Evolutionary conservation across 1,284 basidiomycete species (phyloP).

Genomic region (Tremellales sp.): DNA sequence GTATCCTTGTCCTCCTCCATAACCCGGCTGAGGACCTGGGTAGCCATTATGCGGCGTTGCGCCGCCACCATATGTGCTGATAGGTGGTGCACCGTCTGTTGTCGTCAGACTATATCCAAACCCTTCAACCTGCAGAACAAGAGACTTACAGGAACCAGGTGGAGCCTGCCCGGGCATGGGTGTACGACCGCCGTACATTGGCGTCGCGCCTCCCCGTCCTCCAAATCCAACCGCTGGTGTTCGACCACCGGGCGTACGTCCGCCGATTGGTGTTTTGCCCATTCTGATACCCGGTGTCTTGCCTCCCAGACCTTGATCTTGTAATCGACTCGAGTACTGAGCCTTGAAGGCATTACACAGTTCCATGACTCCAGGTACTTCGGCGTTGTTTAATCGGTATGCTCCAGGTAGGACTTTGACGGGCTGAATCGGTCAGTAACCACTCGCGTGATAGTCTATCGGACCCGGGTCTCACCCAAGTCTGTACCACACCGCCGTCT

Average conservation of each 20-base stretch:
- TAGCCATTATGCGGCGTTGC: slow-evolving; percentile 9
- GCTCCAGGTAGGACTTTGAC: slow-evolving; percentile 85
- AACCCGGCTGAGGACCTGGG: slow-evolving; percentile 1
- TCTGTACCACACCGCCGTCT: slow-evolving; percentile 59
- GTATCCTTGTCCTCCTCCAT: slow-evolving; percentile 10
- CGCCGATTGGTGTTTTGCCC: slow-evolving; percentile 54
- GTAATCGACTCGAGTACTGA: slow-evolving; percentile 53
- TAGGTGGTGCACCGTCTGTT: background rate
- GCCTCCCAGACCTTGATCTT: slow-evolving; percentile 55
- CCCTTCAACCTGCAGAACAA: too few species aligned
- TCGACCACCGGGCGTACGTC: slow-evolving; percentile 68
- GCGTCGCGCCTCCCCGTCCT: slow-evolving; percentile 23
- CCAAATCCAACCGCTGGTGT: slow-evolving; percentile 56
- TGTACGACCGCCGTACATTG: slow-evolving; percentile 21
- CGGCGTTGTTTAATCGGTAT: slow-evolving; percentile 81
- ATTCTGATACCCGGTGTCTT: slow-evolving; percentile 64
- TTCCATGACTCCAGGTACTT: slow-evolving; percentile 82
- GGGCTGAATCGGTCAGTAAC: slow-evolving; percentile 57
- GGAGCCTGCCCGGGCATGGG: slow-evolving; percentile 26
- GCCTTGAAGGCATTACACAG: slow-evolving; percentile 95
- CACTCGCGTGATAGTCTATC: background rate
- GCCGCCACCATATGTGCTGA: slow-evolving; percentile 5
- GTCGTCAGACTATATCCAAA: background rate
- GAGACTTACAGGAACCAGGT: slow-evolving; percentile 28
- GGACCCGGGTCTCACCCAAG: slow-evolving; percentile 62